phyloP scores from a whole-genome alignment of 345 rosid species.

The Diplotaxis tenuifolia region DNA sequence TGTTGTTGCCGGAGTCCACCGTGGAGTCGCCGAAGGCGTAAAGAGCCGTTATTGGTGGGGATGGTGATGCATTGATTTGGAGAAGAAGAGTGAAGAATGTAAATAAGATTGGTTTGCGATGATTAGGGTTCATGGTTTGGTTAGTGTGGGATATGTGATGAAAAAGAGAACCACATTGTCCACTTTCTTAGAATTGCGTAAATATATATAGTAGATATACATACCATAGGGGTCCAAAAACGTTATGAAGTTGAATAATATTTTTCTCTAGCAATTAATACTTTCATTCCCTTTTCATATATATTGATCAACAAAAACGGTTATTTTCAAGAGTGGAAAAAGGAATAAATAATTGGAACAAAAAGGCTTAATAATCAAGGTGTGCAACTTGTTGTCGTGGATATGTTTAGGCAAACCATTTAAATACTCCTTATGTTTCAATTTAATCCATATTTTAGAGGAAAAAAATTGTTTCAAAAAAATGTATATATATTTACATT shows the following conservation, averaged over 20 bases:
- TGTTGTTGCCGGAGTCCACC: constrained; percentile 43
- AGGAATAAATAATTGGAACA: neutral
- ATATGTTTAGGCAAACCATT: no score
- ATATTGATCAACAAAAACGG: neutral
- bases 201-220: neutral
- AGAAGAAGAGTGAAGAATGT: constrained; percentile 21
- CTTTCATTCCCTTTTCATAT: neutral
- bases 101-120: neutral
- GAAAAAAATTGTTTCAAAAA: no score
- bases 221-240: neutral
- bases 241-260: neutral
- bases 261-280: neutral
- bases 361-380: neutral
- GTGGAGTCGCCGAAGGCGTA: constrained; percentile 45
- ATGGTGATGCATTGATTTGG: constrained; percentile 27
- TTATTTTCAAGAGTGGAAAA: neutral
- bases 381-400: neutral
- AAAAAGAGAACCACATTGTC: neutral
- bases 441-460: no score
- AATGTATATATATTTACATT: no score
- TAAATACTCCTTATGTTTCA: no score
- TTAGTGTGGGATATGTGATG: constrained; percentile 9
- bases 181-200: neutral
- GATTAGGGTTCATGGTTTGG: constrained; percentile 23
- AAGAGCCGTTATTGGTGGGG: constrained; percentile 33